Evolutionary conservation across 2,329 filamentous ascomycete species (phyloP).

Genomic region (Fonsecaea monophora): DNA sequence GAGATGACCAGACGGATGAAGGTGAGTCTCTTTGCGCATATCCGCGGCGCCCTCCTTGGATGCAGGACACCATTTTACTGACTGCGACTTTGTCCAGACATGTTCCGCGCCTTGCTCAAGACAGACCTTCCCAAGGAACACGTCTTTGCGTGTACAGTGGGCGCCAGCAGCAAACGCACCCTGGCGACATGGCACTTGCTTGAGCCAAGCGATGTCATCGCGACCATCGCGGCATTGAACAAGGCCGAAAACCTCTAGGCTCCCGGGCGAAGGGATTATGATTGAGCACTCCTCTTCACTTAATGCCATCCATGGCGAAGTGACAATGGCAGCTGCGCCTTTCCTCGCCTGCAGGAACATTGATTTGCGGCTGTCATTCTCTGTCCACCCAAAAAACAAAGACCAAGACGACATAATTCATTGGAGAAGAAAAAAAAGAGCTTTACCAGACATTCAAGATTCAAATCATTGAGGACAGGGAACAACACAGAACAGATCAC

Average conservation of each 20-base stretch:
- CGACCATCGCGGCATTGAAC: constrained; percentile 53
- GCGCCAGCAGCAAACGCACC: constrained; percentile 89
- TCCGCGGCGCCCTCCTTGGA: not conserved
- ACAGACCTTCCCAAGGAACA: constrained; percentile 66
- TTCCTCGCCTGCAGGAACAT: not conserved
- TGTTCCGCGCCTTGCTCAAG: constrained; percentile 79
- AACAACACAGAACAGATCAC: constrained; percentile 2
- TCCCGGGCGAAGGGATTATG: not conserved
- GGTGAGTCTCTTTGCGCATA: constrained; percentile 60
- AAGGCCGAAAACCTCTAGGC: constrained; percentile 33
- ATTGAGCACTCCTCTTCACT: not conserved
- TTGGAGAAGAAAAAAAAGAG: constrained; percentile 1
- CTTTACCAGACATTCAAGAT: not conserved
- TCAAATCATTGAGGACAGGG: not conserved
- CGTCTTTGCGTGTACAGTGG: constrained; percentile 90
- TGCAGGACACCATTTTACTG: constrained; percentile 15
- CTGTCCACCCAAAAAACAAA: not conserved
- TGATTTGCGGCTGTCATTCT: not conserved
- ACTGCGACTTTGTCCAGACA: constrained; percentile 57
- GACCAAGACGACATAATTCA: not conserved
- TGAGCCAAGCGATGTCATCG: constrained; percentile 87
- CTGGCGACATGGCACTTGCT: constrained; percentile 88
- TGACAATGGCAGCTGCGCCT: not conserved
- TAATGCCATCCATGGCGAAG: not conserved
- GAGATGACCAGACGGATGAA: constrained; percentile 97